Evolutionary conservation across 306 rosid genomes (phyloP).

Genomic region (Prunus mongolica): DNA sequence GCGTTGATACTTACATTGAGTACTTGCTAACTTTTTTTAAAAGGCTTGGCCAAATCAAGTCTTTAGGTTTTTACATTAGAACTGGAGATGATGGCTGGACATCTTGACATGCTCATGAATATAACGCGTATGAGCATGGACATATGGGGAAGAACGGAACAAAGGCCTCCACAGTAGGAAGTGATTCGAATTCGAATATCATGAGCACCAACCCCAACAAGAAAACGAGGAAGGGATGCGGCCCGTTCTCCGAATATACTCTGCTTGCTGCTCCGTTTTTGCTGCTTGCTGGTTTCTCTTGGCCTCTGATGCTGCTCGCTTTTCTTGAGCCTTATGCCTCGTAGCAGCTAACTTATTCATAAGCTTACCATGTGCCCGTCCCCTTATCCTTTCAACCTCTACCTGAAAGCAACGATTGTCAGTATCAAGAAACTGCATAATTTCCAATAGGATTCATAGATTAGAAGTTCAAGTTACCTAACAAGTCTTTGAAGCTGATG

Average conservation of each 20-base stretch:
- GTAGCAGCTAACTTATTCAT: slow-evolving; percentile 78
- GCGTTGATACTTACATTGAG: neutral
- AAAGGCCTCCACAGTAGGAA: neutral
- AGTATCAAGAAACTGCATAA: neutral
- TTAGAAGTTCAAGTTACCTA: neutral
- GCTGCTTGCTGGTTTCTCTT: slow-evolving; percentile 65
- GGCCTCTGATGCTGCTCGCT: slow-evolving; percentile 76
- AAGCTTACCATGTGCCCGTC: slow-evolving; percentile 70
- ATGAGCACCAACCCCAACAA: slow-evolving; percentile 71
- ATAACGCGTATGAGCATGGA: neutral
- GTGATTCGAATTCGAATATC: slow-evolving; percentile 6
- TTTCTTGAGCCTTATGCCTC: slow-evolving; percentile 86
- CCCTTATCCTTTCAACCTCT: slow-evolving; percentile 75
- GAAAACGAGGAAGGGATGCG: slow-evolving; percentile 64
- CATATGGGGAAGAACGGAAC: neutral
- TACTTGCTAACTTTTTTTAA: neutral
- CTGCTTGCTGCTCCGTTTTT: slow-evolving; percentile 76
- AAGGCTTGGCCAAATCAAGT: neutral
- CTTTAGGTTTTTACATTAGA: neutral
- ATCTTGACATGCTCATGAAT: neutral
- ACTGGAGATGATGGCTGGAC: neutral
- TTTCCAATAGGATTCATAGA: neutral
- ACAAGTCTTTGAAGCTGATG: neutral
- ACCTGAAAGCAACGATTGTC: slow-evolving; percentile 50
- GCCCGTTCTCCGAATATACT: slow-evolving; percentile 75